These are phyloP conservation scores for Clonostachys rhizophaga DNA, from an alignment of 2,329 filamentous ascomycete genomes.

Conservation along the genomic window DNA sequence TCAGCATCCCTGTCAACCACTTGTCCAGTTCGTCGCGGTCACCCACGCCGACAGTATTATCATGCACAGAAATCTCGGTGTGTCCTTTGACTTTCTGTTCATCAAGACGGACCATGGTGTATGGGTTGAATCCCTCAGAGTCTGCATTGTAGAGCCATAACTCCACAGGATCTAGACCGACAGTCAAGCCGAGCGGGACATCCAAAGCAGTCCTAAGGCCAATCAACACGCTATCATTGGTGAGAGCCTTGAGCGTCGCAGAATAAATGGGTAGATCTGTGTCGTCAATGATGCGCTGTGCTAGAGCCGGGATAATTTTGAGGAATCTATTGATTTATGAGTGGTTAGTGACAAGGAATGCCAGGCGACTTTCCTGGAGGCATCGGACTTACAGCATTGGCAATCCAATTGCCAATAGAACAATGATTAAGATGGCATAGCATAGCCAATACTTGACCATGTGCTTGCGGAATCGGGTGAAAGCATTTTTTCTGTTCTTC, in stretches of 20 bases:
- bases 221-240: slow-evolving; percentile 17
- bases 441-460: slow-evolving; percentile 28
- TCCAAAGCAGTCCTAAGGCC: slow-evolving; percentile 20
- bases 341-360: too few relatives aligned
- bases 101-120: slow-evolving; percentile 9
- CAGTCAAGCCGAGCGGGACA: slow-evolving; percentile 8
- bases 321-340: slow-evolving; percentile 21
- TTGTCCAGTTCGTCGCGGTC: slow-evolving; percentile 25
- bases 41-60: slow-evolving; percentile 21
- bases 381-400: slow-evolving; percentile 27
- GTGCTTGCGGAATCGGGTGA: slow-evolving; percentile 16
- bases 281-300: slow-evolving; percentile 27
- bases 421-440: slow-evolving; percentile 24
- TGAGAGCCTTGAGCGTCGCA: slow-evolving; percentile 19
- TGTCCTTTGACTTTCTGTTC: slow-evolving; percentile 15
- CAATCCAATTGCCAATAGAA: slow-evolving; percentile 31
- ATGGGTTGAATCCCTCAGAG: slow-evolving; percentile 17
- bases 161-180: slow-evolving; percentile 23
- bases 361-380: neutral
- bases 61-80: slow-evolving; percentile 19
- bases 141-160: slow-evolving; percentile 27
- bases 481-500: too few relatives aligned
- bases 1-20: slow-evolving; percentile 26
- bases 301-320: slow-evolving; percentile 31
- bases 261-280: slow-evolving; percentile 23